Conservation (phyloP, 768 basidiomycete genomes). For the Boletus subparvulus region DNA sequence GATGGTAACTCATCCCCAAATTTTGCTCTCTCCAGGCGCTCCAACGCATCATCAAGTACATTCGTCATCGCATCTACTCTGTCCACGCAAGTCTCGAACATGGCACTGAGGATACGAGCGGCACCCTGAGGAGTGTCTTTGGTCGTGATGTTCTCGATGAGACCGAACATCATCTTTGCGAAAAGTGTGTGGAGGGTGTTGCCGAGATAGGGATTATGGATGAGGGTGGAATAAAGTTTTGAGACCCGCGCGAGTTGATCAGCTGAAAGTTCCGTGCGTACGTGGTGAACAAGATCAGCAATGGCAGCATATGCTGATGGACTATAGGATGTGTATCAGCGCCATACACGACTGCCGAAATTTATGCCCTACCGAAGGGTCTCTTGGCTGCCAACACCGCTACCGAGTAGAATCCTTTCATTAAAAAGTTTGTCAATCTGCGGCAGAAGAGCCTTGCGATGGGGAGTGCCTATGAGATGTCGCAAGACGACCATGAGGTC, state of each 20-base stretch:
- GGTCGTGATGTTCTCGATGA: slow-evolving; percentile 76
- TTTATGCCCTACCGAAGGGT: slow-evolving; percentile 59
- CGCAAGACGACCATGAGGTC: slow-evolving; percentile 92
- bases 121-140: slow-evolving; percentile 75
- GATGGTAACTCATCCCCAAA: slow-evolving; percentile 39
- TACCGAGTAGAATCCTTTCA: slow-evolving; percentile 86
- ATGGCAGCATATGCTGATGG: slow-evolving; percentile 83
- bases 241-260: slow-evolving; percentile 76
- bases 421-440: slow-evolving; percentile 89
- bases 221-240: slow-evolving; percentile 80
- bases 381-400: slow-evolving; percentile 81
- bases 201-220: slow-evolving; percentile 84
- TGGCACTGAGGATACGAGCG: slow-evolving; percentile 62
- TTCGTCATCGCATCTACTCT: slow-evolving; percentile 79
- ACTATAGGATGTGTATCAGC: slow-evolving; percentile 38
- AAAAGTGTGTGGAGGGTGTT: slow-evolving; percentile 85
- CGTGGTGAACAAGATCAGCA: slow-evolving; percentile 91
- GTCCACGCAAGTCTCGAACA: slow-evolving; percentile 82
- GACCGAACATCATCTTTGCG: slow-evolving; percentile 88
- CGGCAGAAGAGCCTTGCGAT: slow-evolving; percentile 73
- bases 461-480: slow-evolving; percentile 78
- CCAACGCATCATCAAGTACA: slow-evolving; percentile 49
- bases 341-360: background rate
- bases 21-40: slow-evolving; percentile 47
- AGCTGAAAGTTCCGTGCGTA: slow-evolving; percentile 76